Base-by-base conservation (phyloP, 2,329 filamentous ascomycete species). In the Trichoderma harzianum region DNA sequence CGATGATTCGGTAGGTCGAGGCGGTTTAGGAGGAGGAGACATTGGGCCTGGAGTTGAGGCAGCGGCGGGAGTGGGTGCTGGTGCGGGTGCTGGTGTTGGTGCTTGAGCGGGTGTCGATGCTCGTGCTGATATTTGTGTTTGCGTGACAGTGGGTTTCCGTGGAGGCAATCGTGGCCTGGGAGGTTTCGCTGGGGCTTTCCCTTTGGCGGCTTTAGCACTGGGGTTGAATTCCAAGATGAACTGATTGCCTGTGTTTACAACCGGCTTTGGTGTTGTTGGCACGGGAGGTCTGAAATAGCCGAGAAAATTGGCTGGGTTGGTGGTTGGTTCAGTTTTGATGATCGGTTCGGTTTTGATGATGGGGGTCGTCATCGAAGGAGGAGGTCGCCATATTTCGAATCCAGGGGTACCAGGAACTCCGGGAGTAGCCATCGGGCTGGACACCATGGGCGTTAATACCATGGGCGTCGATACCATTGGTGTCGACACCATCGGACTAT, bases 241-340 rank as follows among this genome's bases (percentile, higher is more conserved):
- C 70, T 83, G 81, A 65, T 77, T 81, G 16, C 77, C 77, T 28
- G 74, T 73, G 61, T 77, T 79, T 69, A 82, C 76, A 34, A 79
- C 76, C 12, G 82, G 79, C 72, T 84, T 84, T 11, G 81, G 80
- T 39, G 79, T 81, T 36, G 81, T 79, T 32, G 82, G 82, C 11
- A 82, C 76, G 1, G 82, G 81, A 7, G 83, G 83, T 64, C 80
- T 82, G 66, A 79, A 80, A 72, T 80, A 82, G 18, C 78, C 76
- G 32, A 72, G 74, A n/a, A 74, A 73, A 32, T 73, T 76, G 39
- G 73, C 72, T 57, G 76, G 70, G 67, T 71, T 75, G 70, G 72
- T 74, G 58, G 74, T 57, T 21, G 74, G 76, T 43, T 79, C 78
- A 36, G 74, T 73, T 61, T 75, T 76, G 58, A 43, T 43, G 58